Percentiles rank a stretch among this genome's conserved stretches.
Conservation (phyloP, 306 rosid genomes). For the Pyrus bretschneideri region DNA sequence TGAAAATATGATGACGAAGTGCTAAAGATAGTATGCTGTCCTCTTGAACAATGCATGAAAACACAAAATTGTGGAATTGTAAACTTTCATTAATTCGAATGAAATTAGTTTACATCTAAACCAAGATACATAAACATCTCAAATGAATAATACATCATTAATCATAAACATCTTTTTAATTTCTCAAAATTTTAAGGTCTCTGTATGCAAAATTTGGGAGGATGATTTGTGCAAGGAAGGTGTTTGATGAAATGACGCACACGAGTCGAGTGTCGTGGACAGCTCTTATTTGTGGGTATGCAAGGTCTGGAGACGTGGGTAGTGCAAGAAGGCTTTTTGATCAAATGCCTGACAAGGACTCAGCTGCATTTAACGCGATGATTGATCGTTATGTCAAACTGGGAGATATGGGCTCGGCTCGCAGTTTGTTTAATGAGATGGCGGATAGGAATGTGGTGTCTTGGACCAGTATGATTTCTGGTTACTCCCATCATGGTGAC, state of each 20-base stretch:
- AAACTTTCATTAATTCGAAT: too few relatives aligned
- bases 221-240: slow-evolving; percentile 35
- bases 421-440: slow-evolving; percentile 47
- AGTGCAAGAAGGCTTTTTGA: slow-evolving; percentile 53
- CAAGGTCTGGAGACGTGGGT: slow-evolving; percentile 47
- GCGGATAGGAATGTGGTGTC: slow-evolving; percentile 42
- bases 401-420: slow-evolving; percentile 46
- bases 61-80: too few relatives aligned
- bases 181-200: too few relatives aligned
- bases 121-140: too few relatives aligned
- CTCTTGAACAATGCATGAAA: too few relatives aligned
- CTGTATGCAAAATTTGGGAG: slow-evolving; percentile 49
- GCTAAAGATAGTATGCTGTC: too few relatives aligned
- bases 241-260: slow-evolving; percentile 53
- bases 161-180: too few relatives aligned
- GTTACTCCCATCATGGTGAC: slow-evolving; percentile 45
- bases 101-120: too few relatives aligned
- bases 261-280: slow-evolving; percentile 57
- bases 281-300: slow-evolving; percentile 52
- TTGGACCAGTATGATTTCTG: slow-evolving; percentile 67
- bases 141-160: too few relatives aligned
- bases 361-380: slow-evolving; percentile 44
- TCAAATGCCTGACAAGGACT: slow-evolving; percentile 46
- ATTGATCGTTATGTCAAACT: slow-evolving; percentile 55
- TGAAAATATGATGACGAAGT: too few relatives aligned